Conservation (phyloP, 371 early-diverging fungal genomes). For the Parasitella parasitica region DNA sequence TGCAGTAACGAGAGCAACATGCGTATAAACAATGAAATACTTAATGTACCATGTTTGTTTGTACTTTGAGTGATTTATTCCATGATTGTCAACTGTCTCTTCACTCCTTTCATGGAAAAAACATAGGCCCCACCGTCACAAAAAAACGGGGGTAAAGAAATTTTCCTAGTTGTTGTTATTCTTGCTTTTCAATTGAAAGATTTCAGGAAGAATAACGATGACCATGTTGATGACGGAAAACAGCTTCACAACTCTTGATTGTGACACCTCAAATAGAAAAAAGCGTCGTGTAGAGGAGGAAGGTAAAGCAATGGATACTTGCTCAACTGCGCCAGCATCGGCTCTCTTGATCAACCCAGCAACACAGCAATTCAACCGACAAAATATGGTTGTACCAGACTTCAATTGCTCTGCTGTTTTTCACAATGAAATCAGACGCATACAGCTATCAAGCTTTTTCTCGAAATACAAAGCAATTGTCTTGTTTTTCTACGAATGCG, state of each 20-base stretch:
- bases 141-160: not conserved
- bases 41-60: not conserved
- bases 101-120: not conserved
- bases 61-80: not conserved
- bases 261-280: constrained; percentile 3
- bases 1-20: not conserved
- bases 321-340: not conserved
- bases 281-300: constrained; percentile 16
- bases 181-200: not conserved
- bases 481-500: constrained; percentile 32
- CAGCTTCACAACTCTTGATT: not conserved
- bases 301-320: not conserved
- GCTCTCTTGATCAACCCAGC: constrained; percentile 14
- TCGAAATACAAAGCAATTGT: constrained; percentile 19
- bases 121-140: not conserved
- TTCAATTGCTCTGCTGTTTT: constrained; percentile 24
- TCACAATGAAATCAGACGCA: constrained; percentile 12
- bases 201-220: too few species aligned
- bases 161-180: not conserved
- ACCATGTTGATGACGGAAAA: constrained; percentile 13
- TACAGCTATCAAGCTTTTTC: constrained; percentile 24
- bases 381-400: constrained; percentile 24
- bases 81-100: too few species aligned
- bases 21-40: not conserved
- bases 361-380: constrained; percentile 5